Conservation (phyloP, 352 stramenopile genomes). For the Globisporangium iwayamae region DNA sequence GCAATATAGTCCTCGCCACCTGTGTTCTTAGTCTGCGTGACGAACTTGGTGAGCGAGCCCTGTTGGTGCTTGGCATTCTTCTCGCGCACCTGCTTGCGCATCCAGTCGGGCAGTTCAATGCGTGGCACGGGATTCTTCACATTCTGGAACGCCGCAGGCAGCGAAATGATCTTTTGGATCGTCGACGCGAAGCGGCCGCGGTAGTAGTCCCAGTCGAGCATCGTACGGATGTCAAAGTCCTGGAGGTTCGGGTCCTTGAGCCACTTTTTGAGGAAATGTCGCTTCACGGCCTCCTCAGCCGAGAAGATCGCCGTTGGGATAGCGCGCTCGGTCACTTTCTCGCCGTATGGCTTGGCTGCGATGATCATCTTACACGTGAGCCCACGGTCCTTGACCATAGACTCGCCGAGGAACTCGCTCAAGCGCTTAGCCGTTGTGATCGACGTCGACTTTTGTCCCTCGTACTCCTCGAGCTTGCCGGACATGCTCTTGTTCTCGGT, state of each 20-base stretch:
- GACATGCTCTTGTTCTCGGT: constrained; percentile 99
- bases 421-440: constrained; percentile 97
- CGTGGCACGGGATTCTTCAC: constrained; percentile 95
- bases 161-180: constrained; percentile 99
- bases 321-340: constrained; percentile 96
- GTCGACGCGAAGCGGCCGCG: constrained; percentile 76
- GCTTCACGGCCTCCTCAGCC: constrained; percentile 91
- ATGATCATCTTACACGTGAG: constrained; percentile 99
- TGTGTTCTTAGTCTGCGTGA: constrained; percentile 41
- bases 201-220: constrained; percentile 99
- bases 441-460: constrained; percentile 95
- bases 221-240: constrained; percentile 91
- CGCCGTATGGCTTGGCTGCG: constrained; percentile 83
- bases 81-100: constrained; percentile 91
- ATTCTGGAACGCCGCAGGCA: constrained; percentile 97
- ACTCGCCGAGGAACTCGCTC: constrained; percentile 96
- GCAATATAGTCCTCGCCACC: constrained; percentile 45
- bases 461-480: constrained; percentile 96
- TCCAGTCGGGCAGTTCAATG: constrained; percentile 96
- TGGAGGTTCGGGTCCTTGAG: constrained; percentile 90
- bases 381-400: constrained; percentile 98
- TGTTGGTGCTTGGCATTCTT: constrained; percentile 80
- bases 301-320: constrained; percentile 99
- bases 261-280: constrained; percentile 98
- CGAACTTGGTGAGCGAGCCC: constrained; percentile 89